Evolutionary conservation across 306 rosid genomes (phyloP).

Genomic region (Crotalaria pallida): DNA sequence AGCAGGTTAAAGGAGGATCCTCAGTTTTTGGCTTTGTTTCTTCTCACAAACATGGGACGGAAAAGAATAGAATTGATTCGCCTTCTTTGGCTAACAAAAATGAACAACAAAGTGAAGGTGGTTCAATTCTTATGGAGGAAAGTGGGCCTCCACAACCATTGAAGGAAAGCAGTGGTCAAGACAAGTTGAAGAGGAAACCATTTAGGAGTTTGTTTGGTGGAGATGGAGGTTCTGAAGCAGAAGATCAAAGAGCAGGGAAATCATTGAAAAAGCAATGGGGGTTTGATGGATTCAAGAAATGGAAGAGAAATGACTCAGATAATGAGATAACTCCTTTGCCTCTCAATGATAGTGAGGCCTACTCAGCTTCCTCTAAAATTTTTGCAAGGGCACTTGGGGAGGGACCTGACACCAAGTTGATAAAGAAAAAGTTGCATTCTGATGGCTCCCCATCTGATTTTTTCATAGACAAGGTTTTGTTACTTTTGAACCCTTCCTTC

Average conservation of each 20-base stretch:
- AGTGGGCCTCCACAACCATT: slow-evolving; percentile 38
- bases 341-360: slow-evolving; percentile 50
- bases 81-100: background rate
- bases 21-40: slow-evolving; percentile 63
- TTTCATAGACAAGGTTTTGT: slow-evolving; percentile 71
- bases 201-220: slow-evolving; percentile 52
- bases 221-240: slow-evolving; percentile 19
- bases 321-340: slow-evolving; percentile 79
- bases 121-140: slow-evolving; percentile 56
- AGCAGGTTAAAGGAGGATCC: slow-evolving; percentile 79
- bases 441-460: slow-evolving; percentile 78
- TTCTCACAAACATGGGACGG: slow-evolving; percentile 44
- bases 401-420: slow-evolving; percentile 55
- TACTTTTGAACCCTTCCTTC: background rate
- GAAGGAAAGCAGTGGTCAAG: slow-evolving; percentile 36
- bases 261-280: slow-evolving; percentile 68
- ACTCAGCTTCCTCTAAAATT: slow-evolving; percentile 24
- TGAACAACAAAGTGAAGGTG: slow-evolving; percentile 32
- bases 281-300: slow-evolving; percentile 69
- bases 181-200: slow-evolving; percentile 62
- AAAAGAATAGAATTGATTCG: slow-evolving; percentile 61
- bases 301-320: slow-evolving; percentile 67
- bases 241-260: slow-evolving; percentile 36
- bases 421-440: slow-evolving; percentile 64
- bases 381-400: slow-evolving; percentile 43